Base-by-base conservation (phyloP, 2,329 filamentous ascomycete genomes). In the Onygenales sp. region DNA sequence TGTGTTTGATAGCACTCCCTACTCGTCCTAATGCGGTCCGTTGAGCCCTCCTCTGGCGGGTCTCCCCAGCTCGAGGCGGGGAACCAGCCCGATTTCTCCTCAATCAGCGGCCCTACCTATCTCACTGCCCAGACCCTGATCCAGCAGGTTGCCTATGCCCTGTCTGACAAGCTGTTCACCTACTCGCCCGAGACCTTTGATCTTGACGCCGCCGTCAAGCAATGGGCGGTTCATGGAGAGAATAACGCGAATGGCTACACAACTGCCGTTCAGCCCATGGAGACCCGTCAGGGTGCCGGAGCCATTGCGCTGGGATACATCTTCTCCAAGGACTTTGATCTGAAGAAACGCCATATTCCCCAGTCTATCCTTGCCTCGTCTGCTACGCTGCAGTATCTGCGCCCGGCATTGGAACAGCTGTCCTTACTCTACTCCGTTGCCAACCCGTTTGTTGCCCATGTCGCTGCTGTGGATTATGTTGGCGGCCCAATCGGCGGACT, bases 131-230 rank as follows among this genome's bases (percentile, higher is more conserved):
- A 98, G 74, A 84, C 89, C 21, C 82, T 98, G 53, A 86, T 97
- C 59, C 93, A 98, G 76, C 93, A 98, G 73, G 86, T 97, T 59
- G 89, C 92, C 56, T 98, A 95, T 74, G 82, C 88, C 58, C 80
- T 98, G 57, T 97, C 92, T 53, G 91, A 97, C 77, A 95, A 95
- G 78, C 84, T 97, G 74, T 98, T 95, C 76, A 87, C 91, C 53
- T 97, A 95, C 77, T 97, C 92, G 2, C 89, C 91, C 32, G 88
- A 95, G 65, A 87, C 88, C 11, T 97, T 96, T 65, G 88, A 94
- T 67, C 80, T 98, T 59, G 92, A 97, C 69, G 72, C 85, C 57
- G 89, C 91, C 46, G 84, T 88, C 52, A 87, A 85, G 70, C 73
- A 82, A 61, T 98, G 93, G 93, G 79, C 82, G 49, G 70, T 74